Evolutionary conservation across 1,284 basidiomycete genomes (phyloP), one percentile per base, ranked within the genome.

Genomic region (Lentinula novae-zelandiae): DNA sequence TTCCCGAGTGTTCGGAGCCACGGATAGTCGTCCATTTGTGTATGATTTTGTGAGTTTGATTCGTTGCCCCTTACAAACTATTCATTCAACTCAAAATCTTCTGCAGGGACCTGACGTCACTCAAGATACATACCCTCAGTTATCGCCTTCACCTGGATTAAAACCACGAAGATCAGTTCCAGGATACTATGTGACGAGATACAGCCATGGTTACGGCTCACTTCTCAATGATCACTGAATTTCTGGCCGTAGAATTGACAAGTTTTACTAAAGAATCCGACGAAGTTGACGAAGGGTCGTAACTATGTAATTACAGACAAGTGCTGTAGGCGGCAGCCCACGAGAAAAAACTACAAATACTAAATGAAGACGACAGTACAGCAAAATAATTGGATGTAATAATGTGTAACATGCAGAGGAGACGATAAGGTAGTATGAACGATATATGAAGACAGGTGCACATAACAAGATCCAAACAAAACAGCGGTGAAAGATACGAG

Each of bases 1-100:
- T 65, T 85, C 88, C 7, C 82, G 90, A 33, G 72, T 91, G 46
- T 92, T 87, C 65, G 90, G 89, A 7, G 87, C 78, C 6, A 91
- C 87, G 3, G 84, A 91, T 68, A 85, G 82, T 64, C 75, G 89
- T 40, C 81, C 87, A 9, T 92, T 92, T 68, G 84, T 90, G 10
- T 82, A 86, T 60, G 90, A 92, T 70, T 92, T 92, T 71, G 87
- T 80, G 66, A 71, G 77, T 73, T 20, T 38, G 15, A 27, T 3
- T 27, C 3, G 27, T 27, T 27, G 12, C 5, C 3, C 3, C 13
- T 10, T 53, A n/a, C 33, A 20, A 4, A 4, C n/a, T 53, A 10
- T 53, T 20, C 31, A 17, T 20, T 22, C 6, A 38, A 8, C 6
- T 5, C 22, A 52, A n/a, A 22, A 49, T 59, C 53, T 51, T 39